Evolutionary conservation across 2,329 filamentous ascomycete species (phyloP).

Genomic region (Talaromyces sp.): DNA sequence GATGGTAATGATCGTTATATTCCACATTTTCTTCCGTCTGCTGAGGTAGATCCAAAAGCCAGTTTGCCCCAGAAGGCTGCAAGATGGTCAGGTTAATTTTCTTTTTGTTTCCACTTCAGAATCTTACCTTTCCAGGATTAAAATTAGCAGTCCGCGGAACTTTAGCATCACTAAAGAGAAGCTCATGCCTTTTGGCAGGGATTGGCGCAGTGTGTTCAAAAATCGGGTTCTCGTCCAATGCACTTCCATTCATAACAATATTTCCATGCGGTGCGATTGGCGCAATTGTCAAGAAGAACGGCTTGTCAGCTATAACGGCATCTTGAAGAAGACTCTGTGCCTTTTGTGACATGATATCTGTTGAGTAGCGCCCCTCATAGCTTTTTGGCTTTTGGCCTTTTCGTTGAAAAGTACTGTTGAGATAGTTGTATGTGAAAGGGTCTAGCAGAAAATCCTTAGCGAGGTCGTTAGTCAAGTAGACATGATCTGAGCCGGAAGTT

Average conservation of each 20-base stretch:
- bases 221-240: conserved; percentile 10
- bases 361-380: conserved; percentile 49
- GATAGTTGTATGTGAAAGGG: conserved; percentile 61
- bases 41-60: conserved; percentile 37
- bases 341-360: conserved; percentile 54
- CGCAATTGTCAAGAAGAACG: conserved; percentile 61
- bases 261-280: conserved; percentile 61
- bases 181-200: conserved; percentile 49
- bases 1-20: conserved; percentile 48
- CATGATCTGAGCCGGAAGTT: not conserved
- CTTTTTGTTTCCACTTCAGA: too few relatives aligned
- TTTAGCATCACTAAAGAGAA: conserved; percentile 52
- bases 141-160: conserved; percentile 60
- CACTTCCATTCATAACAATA: conserved; percentile 12
- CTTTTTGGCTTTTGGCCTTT: conserved; percentile 50
- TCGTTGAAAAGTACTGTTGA: conserved; percentile 55
- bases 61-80: conserved; percentile 37
- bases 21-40: conserved; percentile 42
- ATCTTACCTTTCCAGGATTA: conserved; percentile 45
- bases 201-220: conserved; percentile 22
- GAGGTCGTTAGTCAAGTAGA: too few relatives aligned
- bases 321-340: conserved; percentile 55
- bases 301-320: conserved; percentile 46
- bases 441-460: conserved; percentile 52
- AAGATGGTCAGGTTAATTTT: too few relatives aligned